A percentile compares a stretch with the other conserved stretches of the same genome.
These are phyloP conservation scores for Cyanodermella asteris DNA, from an alignment of 2,329 filamentous ascomycete species.

Conservation along the genomic window DNA sequence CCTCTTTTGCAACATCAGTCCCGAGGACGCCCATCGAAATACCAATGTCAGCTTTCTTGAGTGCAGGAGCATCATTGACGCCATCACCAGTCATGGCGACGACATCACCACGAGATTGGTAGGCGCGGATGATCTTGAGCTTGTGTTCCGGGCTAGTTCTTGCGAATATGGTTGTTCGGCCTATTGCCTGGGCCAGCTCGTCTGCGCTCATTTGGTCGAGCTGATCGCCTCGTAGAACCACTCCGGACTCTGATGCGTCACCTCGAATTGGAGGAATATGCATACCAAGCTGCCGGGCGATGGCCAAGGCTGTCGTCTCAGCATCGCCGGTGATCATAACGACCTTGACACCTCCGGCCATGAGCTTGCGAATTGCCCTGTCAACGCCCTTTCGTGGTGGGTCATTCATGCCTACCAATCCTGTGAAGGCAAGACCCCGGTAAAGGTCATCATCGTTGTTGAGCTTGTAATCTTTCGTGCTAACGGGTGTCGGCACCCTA, in stretches of 20 bases:
- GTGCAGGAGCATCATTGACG: slow-evolving; percentile 86
- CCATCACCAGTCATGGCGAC: slow-evolving; percentile 98
- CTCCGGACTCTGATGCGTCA: too few species aligned
- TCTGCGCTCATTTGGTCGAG: slow-evolving; percentile 79
- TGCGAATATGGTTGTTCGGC: slow-evolving; percentile 81
- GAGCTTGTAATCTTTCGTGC: slow-evolving; percentile 13
- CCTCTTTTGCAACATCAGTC: slow-evolving; percentile 92
- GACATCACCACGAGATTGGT: slow-evolving; percentile 83
- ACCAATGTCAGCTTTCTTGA: slow-evolving; percentile 95
- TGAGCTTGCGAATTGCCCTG: slow-evolving; percentile 66
- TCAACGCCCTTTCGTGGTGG: slow-evolving; percentile 80
- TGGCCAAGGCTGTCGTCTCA: slow-evolving; percentile 81
- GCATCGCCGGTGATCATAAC: slow-evolving; percentile 99
- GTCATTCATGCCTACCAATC: slow-evolving; percentile 91
- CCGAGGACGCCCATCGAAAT: slow-evolving; percentile 91
- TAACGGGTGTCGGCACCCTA: slow-evolving; percentile 8
- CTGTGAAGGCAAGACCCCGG: slow-evolving; percentile 67
- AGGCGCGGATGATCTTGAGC: slow-evolving; percentile 80
- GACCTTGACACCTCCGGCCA: slow-evolving; percentile 86
- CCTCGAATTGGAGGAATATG: slow-evolving; percentile 41
- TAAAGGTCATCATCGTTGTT: slow-evolving; percentile 49
- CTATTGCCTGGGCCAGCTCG: slow-evolving; percentile 65
- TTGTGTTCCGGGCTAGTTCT: slow-evolving; percentile 95
- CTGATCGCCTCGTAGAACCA: slow-evolving; percentile 76
- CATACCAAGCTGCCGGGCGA: slow-evolving; percentile 91